Conservation (phyloP, 768 basidiomycete genomes). For the Pleurotus tuber-regium region DNA sequence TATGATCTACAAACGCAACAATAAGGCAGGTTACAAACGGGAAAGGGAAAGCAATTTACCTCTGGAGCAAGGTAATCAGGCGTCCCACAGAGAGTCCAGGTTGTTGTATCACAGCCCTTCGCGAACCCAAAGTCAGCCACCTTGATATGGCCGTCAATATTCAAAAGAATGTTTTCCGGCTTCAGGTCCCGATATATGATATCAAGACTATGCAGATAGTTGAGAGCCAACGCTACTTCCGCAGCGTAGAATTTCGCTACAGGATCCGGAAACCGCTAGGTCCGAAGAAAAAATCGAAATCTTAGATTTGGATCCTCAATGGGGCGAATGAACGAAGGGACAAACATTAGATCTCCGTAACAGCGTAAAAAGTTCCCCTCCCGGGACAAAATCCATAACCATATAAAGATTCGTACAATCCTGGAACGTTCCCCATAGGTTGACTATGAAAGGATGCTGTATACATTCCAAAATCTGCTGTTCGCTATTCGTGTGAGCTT, state of each 20-base stretch:
- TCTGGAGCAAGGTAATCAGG: slow-evolving; percentile 98
- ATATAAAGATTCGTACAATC: slow-evolving; percentile 93
- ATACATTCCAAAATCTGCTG: slow-evolving; percentile 81
- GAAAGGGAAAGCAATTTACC: slow-evolving; percentile 42
- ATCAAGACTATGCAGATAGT: slow-evolving; percentile 80
- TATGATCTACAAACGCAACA: slow-evolving; percentile 46
- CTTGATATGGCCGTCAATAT: slow-evolving; percentile 95
- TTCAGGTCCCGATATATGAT: slow-evolving; percentile 98
- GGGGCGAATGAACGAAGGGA: slow-evolving; percentile 15
- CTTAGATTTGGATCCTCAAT: too few relatives aligned
- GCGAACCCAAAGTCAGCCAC: slow-evolving; percentile 98
- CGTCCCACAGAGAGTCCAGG: slow-evolving; percentile 95
- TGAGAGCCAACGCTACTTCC: slow-evolving; percentile 89
- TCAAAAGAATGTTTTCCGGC: slow-evolving; percentile 94
- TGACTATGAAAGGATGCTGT: slow-evolving; percentile 92
- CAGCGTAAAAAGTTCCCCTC: slow-evolving; percentile 95
- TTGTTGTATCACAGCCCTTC: slow-evolving; percentile 81
- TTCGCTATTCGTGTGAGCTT: slow-evolving; percentile 97
- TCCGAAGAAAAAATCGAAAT: background rate
- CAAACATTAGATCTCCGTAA: slow-evolving; percentile 84
- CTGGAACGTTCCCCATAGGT: slow-evolving; percentile 95
- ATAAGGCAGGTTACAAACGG: background rate
- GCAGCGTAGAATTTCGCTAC: slow-evolving; percentile 98
- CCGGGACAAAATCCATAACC: slow-evolving; percentile 96
- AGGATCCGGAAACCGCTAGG: slow-evolving; percentile 89